phyloP scores from a whole-genome alignment of 208 protist genomes.

The Acanthamoeba healyi region DNA sequence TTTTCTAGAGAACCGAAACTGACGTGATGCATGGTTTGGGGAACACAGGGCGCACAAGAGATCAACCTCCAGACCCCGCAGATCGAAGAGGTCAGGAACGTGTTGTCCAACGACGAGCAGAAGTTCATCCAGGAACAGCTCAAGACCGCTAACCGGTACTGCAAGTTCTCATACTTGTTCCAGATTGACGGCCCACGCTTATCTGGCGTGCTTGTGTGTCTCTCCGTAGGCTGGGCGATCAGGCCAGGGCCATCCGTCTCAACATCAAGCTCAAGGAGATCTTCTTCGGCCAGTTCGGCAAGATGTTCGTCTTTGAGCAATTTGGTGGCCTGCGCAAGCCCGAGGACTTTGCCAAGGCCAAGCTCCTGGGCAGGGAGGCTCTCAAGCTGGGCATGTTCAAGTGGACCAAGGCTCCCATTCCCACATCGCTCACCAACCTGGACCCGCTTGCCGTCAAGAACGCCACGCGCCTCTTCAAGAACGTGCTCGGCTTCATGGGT shows the following conservation, averaged over 20 bases:
- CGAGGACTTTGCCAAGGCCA: slow-evolving; percentile 74
- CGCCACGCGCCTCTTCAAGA: slow-evolving; percentile 68
- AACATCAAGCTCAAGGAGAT: slow-evolving; percentile 74
- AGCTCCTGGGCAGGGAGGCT: slow-evolving; percentile 58
- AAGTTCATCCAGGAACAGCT: slow-evolving; percentile 73
- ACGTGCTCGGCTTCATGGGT: slow-evolving; percentile 72
- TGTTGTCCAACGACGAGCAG: slow-evolving; percentile 21
- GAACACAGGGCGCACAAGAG: not conserved
- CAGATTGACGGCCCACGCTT: no score
- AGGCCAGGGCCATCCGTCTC: slow-evolving; percentile 20
- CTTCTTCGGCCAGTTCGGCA: slow-evolving; percentile 72
- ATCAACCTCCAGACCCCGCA: slow-evolving; percentile 41
- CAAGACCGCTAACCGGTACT: not conserved
- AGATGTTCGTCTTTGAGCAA: slow-evolving; percentile 69
- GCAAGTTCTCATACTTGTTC: no score
- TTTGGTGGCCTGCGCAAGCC: slow-evolving; percentile 39
- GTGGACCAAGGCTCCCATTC: slow-evolving; percentile 65
- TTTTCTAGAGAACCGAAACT: not conserved
- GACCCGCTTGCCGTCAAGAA: slow-evolving; percentile 40
- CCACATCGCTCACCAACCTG: slow-evolving; percentile 68
- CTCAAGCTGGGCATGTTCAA: slow-evolving; percentile 57
- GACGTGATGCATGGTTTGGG: not conserved
- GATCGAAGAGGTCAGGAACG: slow-evolving; percentile 19
- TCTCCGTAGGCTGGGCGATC: slow-evolving; percentile 46
- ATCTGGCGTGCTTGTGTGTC: not conserved